Percentiles rank a stretch among this genome's conserved stretches.
These are phyloP conservation scores for Phytopythium mirpurense DNA, from an alignment of 352 stramenopile genomes.

Conservation along the genomic window DNA sequence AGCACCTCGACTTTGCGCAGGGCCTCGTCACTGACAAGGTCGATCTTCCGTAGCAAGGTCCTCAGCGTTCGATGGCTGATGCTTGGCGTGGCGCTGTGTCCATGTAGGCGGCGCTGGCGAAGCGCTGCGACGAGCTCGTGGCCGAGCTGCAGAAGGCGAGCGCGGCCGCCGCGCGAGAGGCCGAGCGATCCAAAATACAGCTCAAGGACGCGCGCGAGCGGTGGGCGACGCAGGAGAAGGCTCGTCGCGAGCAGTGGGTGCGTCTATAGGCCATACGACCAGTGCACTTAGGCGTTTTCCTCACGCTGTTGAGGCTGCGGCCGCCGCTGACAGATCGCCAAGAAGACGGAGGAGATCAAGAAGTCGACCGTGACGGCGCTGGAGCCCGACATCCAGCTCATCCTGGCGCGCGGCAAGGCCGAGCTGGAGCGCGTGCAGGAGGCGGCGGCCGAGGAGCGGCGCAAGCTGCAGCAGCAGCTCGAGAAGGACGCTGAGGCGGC, in stretches of 20 bases:
- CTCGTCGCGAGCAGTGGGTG: constrained; percentile 64
- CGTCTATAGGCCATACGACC: too few relatives aligned
- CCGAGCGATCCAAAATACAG: constrained; percentile 65
- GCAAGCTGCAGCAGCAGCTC: constrained; percentile 42
- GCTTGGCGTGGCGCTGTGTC: too few relatives aligned
- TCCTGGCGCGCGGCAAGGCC: constrained; percentile 68
- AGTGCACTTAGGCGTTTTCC: too few relatives aligned
- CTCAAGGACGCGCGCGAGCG: constrained; percentile 72
- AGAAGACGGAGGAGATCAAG: constrained; percentile 86
- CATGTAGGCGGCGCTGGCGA: constrained; percentile 60
- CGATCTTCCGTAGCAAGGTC: not conserved
- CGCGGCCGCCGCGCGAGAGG: constrained; percentile 27
- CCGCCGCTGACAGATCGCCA: constrained; percentile 28
- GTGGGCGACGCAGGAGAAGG: constrained; percentile 68
- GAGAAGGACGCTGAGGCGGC: constrained; percentile 53
- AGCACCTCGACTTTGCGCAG: constrained; percentile 77
- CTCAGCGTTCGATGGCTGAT: not conserved
- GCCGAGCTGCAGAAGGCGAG: constrained; percentile 62
- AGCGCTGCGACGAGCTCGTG: constrained; percentile 70
- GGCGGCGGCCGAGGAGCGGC: constrained; percentile 45
- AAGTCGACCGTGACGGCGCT: constrained; percentile 74
- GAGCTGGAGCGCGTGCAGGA: constrained; percentile 63
- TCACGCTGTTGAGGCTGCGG: not conserved
- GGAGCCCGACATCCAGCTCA: constrained; percentile 77
- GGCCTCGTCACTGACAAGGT: constrained; percentile 72